phyloP scores from a whole-genome alignment of 2,329 filamentous ascomycete genomes.

The Seiridium unicorne region DNA sequence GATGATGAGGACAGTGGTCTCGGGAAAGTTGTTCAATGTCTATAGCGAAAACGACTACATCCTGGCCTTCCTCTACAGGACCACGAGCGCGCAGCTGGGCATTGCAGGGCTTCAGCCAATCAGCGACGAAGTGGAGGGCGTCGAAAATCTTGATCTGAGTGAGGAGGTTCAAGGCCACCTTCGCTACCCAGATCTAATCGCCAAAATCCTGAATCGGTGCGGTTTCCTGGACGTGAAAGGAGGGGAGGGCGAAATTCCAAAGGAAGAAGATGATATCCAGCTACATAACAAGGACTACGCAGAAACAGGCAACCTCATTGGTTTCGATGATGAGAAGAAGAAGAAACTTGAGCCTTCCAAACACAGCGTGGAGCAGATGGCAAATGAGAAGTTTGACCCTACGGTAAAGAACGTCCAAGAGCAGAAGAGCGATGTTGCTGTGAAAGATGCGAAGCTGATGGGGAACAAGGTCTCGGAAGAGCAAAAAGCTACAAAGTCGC shows the following conservation, averaged over 20 bases:
- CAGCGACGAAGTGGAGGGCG: slow-evolving; percentile 58
- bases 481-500: not conserved
- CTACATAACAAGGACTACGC: slow-evolving; percentile 29
- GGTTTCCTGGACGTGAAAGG: slow-evolving; percentile 47
- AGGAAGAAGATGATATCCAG: slow-evolving; percentile 39
- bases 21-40: slow-evolving; percentile 81
- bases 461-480: slow-evolving; percentile 11
- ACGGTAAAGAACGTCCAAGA: slow-evolving; percentile 21
- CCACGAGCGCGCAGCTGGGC: slow-evolving; percentile 77
- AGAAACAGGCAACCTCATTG: slow-evolving; percentile 36
- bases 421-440: slow-evolving; percentile 19
- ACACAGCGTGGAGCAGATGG: slow-evolving; percentile 14
- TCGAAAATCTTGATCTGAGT: slow-evolving; percentile 56
- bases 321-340: slow-evolving; percentile 33
- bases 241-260: slow-evolving; percentile 43
- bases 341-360: slow-evolving; percentile 14
- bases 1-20: slow-evolving; percentile 23
- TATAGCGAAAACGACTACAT: slow-evolving; percentile 87
- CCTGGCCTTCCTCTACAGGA: slow-evolving; percentile 82
- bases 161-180: slow-evolving; percentile 51
- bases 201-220: slow-evolving; percentile 50
- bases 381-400: slow-evolving; percentile 25
- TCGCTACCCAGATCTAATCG: slow-evolving; percentile 49
- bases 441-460: slow-evolving; percentile 15
- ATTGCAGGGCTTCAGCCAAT: slow-evolving; percentile 81